Evolutionary conservation across 176 grass and related monocot genomes (phyloP).

Genomic region (Avena insularis): DNA sequence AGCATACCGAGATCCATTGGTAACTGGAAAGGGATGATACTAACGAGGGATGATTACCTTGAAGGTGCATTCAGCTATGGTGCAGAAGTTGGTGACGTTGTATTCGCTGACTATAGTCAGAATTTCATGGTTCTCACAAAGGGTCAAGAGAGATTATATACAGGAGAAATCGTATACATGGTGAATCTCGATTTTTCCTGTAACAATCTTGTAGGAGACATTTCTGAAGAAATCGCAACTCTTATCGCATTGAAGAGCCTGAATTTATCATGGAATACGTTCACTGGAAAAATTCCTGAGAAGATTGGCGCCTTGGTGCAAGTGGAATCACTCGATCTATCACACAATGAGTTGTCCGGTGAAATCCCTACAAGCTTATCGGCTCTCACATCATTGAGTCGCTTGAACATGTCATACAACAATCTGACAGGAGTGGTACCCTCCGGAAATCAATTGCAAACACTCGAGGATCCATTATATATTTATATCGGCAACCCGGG

Average conservation of each 20-base stretch:
- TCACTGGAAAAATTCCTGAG: constrained; percentile 30
- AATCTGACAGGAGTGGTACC: constrained; percentile 51
- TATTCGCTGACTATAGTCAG: not conserved
- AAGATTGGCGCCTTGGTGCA: constrained; percentile 33
- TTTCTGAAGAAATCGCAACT: constrained; percentile 21
- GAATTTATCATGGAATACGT: constrained; percentile 41
- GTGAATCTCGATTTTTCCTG: constrained; percentile 38
- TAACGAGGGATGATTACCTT: not conserved
- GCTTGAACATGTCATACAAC: constrained; percentile 58
- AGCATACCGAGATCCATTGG: constrained; percentile 18
- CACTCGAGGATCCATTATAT: constrained; percentile 27
- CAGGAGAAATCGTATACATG: too few relatives aligned
- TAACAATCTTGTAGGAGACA: constrained; percentile 37
- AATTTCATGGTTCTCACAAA: not conserved
- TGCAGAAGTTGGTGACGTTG: too few relatives aligned
- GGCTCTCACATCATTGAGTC: constrained; percentile 32
- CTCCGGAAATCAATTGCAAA: constrained; percentile 33
- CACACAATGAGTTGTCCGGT: constrained; percentile 33
- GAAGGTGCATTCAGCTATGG: too few relatives aligned
- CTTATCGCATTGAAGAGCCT: constrained; percentile 30
- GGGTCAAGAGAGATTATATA: too few relatives aligned
- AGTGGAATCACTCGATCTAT: constrained; percentile 55
- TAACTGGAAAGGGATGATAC: too few relatives aligned
- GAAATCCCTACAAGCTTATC: constrained; percentile 37
- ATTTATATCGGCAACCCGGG: constrained; percentile 45